Evolutionary conservation across 1,139 yeast species (phyloP), one percentile per base, ranked within the genome.

Genomic region (Meyerozyma sp.): DNA sequence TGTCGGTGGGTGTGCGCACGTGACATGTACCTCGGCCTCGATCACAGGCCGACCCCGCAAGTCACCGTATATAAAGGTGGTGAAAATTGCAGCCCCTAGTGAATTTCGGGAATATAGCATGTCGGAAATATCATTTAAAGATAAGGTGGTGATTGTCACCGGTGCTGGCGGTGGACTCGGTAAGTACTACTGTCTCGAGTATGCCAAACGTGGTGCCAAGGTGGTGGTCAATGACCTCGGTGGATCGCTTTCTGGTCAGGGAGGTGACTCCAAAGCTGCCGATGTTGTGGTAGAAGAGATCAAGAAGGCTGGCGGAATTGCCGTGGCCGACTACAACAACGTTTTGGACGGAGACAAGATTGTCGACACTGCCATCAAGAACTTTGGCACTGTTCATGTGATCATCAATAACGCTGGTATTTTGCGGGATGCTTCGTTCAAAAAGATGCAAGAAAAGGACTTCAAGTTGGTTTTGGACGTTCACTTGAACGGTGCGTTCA

Each of bases 161-260:
- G 98, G 98, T 40, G 95, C 97, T 42, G 98, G 98, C 52, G 98
- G 97, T 56, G 98, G 98, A 35, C 78, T 93, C 42, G 98, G 98
- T 36, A 85, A 77, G 60, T 82, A 82, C 43, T 93, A 93, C 65
- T 95, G 97, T 20, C 69, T 88, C 35, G 91, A 84, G 56, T 91
- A 77, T 65, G 98, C 96, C 43, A 73, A 81, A 50, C 75, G 96
- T 57, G 98, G 98, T 39, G 98, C 98, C 51, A 82, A 81, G 59
- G 85, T 84, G 40, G 96, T 93, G 40, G 97, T 93, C 11, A 93
- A 93, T 62, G 98, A 93, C 66, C 75, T 93, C 50, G 97, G 97
- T 47, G 95, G 95, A 28, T 75, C 93, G 25, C 71, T 86, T 46
- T 70, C 76, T 34, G 96, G 96, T 39, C 79, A 77, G 43, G 87